Conservation (phyloP, 768 basidiomycete genomes). For the Macrolepiota dolichaula region DNA sequence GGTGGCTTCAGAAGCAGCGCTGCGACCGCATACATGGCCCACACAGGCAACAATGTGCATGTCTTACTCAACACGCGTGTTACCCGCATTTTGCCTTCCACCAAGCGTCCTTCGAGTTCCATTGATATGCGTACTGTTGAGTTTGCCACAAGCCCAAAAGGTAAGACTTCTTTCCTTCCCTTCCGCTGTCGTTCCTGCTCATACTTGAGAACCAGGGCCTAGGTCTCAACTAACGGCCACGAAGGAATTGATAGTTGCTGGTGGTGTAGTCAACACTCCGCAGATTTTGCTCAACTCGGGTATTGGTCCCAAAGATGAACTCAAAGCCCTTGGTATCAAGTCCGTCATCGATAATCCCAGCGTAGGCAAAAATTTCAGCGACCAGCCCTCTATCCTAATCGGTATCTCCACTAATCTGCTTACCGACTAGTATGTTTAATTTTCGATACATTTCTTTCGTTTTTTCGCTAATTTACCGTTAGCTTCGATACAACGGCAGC, state of each 20-base stretch:
- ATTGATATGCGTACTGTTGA: not conserved
- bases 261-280: constrained; percentile 26
- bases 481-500: not conserved
- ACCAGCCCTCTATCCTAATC: constrained; percentile 5
- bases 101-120: not conserved
- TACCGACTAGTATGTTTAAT: not conserved
- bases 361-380: constrained; percentile 17
- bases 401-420: not conserved
- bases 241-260: constrained; percentile 28
- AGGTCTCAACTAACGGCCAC: constrained; percentile 13
- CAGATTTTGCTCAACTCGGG: constrained; percentile 20
- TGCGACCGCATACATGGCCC: not conserved
- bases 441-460: not conserved
- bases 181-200: not conserved
- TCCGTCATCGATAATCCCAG: constrained; percentile 14
- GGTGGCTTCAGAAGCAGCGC: not conserved
- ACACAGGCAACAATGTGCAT: not conserved
- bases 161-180: not conserved
- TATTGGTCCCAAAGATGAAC: constrained; percentile 17
- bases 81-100: not conserved
- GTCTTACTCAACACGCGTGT: not conserved
- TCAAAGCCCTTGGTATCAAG: constrained; percentile 9
- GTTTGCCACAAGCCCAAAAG: not conserved
- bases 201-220: not conserved
- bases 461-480: not conserved